Percentiles rank a stretch among this genome's conserved stretches.
Evolutionary conservation across 2,329 filamentous ascomycete species (phyloP).

Genomic region (Albophoma yamanashiensis): DNA sequence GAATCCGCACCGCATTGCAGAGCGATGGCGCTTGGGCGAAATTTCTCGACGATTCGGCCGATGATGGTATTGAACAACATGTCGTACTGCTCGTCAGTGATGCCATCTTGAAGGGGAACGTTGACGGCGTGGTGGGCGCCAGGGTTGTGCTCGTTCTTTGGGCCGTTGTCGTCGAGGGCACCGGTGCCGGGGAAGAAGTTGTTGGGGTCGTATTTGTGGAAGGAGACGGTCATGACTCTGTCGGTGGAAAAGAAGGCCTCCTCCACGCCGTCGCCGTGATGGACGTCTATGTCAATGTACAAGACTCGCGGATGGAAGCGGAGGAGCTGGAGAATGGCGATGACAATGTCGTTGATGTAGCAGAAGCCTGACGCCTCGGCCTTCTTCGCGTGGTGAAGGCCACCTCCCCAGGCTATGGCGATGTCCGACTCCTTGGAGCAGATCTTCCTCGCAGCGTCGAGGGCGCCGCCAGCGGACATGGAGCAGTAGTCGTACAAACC

Average conservation of each 20-base stretch:
- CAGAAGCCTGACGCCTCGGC: conserved; percentile 92
- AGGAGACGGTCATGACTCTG: conserved; percentile 84
- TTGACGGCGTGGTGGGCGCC: conserved; percentile 87
- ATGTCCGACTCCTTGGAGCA: conserved; percentile 83
- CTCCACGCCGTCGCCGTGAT: conserved; percentile 85
- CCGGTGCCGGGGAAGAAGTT: conserved; percentile 88
- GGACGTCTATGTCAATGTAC: conserved; percentile 91
- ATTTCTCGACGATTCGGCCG: conserved; percentile 66
- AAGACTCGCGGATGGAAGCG: conserved; percentile 74
- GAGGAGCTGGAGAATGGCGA: conserved; percentile 82
- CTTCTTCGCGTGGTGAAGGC: conserved; percentile 92
- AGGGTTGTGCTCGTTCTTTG: conserved; percentile 70
- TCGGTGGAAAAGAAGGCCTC: conserved; percentile 86
- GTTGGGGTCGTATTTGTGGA: conserved; percentile 85
- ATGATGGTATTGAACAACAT: conserved; percentile 77
- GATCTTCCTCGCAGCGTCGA: conserved; percentile 85
- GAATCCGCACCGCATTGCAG: conserved; percentile 95
- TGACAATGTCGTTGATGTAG: conserved; percentile 97
- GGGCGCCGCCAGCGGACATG: conserved; percentile 79
- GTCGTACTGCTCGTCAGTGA: conserved; percentile 83
- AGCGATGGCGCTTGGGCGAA: conserved; percentile 83
- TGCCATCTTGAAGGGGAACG: conserved; percentile 80
- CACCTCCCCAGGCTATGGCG: conserved; percentile 95
- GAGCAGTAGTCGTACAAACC: conserved; percentile 93
- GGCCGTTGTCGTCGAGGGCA: conserved; percentile 76